Evolutionary conservation across 2,329 filamentous ascomycete genomes (phyloP), one percentile per base, ranked within the genome.

Genomic region (Alternaria arbusti): DNA sequence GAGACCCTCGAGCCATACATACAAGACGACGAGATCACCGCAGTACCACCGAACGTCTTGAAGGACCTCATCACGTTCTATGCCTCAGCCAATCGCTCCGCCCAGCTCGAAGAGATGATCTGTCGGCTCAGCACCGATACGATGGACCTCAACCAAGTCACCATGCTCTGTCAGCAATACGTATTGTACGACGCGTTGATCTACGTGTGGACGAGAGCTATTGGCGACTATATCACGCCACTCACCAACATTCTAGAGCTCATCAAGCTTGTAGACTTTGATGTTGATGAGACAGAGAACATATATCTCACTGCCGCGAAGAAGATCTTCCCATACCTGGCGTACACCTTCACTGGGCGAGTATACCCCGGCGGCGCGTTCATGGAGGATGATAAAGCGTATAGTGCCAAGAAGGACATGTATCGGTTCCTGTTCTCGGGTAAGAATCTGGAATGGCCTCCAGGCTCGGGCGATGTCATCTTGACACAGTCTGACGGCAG

Each of bases 371-470:
- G 91, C 1, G 96, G 92, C 3, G 88, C 91, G 52, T 79, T 83
- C 1, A 89, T 98, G 82, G 85, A 88, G 3, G 92, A 96, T 20
- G 84, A 86, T n/a, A 85, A 90, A 64, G 91, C 93, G 1, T 85
- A 84, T 13, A 88, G 87, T 72, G 94, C 94, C 7, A 98, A 97
- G 78, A 89, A 91, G 13, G 91, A 96, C 73, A 84, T 99, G 54
- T 99, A 98, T 80, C 92, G 93, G 83, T 97, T 97, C 76, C 84
- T 99, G 50, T 98, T 99, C 77, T 95, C 94, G 0, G 94, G 94
- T 1, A 91, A 91, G 72, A 90, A 87, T 50, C 86, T 92, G 20
- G 84, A 86, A 6, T 96, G 93, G 92, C 93, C 92, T 1, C 89
- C 87, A 63, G 88, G 86, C 5, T 89, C 85, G 60, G 82, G 82